Conservation (phyloP, 2,329 filamentous ascomycete species). For the Colletotrichum sp. region DNA sequence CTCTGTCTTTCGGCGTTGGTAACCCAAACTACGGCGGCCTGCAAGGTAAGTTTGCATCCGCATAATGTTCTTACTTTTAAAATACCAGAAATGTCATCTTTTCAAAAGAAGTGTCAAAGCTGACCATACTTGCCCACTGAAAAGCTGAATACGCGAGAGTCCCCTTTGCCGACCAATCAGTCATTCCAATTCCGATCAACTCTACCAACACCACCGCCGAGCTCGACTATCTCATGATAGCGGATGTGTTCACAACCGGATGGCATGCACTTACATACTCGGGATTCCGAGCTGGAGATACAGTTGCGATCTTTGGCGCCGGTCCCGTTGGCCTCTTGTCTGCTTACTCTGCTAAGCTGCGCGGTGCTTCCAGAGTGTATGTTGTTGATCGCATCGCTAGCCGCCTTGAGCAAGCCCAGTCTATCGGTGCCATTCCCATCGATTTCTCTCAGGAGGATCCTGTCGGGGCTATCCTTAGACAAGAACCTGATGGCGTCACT, state of each 20-base stretch:
- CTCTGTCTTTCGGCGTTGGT: not conserved
- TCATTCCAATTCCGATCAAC: conserved; percentile 55
- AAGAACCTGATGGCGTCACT: conserved; percentile 17
- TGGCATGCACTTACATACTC: conserved; percentile 62
- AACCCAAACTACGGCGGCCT: not conserved
- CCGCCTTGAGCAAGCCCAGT: conserved; percentile 22
- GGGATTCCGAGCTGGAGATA: conserved; percentile 64
- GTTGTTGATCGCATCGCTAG: conserved; percentile 23
- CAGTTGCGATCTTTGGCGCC: conserved; percentile 66
- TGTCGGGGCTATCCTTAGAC: conserved; percentile 20
- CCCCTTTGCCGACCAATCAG: conserved; percentile 70
- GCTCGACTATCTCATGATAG: conserved; percentile 58
- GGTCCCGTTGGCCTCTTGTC: conserved; percentile 67
- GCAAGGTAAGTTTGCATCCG: not conserved
- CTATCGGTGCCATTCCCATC: conserved; percentile 24
- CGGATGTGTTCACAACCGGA: conserved; percentile 51
- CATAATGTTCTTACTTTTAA: not conserved
- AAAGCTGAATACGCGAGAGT: conserved; percentile 60
- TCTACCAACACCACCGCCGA: conserved; percentile 58
- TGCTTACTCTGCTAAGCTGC: conserved; percentile 26
- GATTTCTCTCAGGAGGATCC: conserved; percentile 10
- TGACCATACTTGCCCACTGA: not conserved
- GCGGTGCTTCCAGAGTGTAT: conserved; percentile 25
- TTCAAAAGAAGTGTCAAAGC: not conserved
- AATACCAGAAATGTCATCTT: not conserved